Percentiles rank a stretch among this genome's conserved stretches.
Evolutionary conservation across 371 early-diverging fungal species (phyloP).

Genomic region (Rhizomucor pusillus): DNA sequence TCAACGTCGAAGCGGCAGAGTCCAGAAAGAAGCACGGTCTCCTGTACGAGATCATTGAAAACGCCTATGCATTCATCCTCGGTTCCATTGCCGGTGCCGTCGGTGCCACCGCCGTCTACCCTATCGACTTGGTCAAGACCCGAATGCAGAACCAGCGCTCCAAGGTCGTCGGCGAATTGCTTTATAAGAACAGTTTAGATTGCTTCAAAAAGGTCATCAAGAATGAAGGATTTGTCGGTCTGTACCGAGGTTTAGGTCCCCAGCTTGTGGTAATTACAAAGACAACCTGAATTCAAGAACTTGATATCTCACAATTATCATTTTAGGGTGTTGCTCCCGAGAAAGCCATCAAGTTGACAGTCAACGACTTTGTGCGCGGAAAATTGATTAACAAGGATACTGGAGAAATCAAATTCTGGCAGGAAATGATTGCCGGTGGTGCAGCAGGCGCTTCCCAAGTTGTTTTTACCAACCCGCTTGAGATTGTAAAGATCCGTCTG

Average conservation of each 20-base stretch:
- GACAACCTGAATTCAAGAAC: too few relatives aligned
- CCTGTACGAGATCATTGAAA: slow-evolving; percentile 40
- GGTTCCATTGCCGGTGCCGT: slow-evolving; percentile 95
- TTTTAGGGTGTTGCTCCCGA: slow-evolving; percentile 91
- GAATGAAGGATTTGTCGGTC: slow-evolving; percentile 89
- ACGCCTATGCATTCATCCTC: slow-evolving; percentile 71
- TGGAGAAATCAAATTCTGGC: slow-evolving; percentile 73
- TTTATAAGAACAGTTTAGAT: slow-evolving; percentile 92
- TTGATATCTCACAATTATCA: slow-evolving; percentile 28
- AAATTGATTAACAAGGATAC: slow-evolving; percentile 64
- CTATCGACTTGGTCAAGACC: slow-evolving; percentile 97
- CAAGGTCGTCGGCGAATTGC: slow-evolving; percentile 84
- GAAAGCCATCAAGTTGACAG: slow-evolving; percentile 97
- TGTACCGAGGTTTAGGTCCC: slow-evolving; percentile 96
- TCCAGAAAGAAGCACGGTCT: slow-evolving; percentile 24
- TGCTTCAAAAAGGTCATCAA: slow-evolving; percentile 93
- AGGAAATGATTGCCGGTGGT: slow-evolving; percentile 87
- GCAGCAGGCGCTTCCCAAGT: slow-evolving; percentile 94
- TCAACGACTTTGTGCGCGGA: slow-evolving; percentile 91
- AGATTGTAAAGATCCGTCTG: slow-evolving; percentile 97
- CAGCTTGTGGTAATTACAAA: slow-evolving; percentile 93
- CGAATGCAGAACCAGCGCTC: slow-evolving; percentile 98
- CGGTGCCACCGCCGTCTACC: slow-evolving; percentile 93
- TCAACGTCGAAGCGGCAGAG: slow-evolving; percentile 7
- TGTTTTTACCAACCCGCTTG: slow-evolving; percentile 93